A percentile compares a stretch with the other conserved stretches of the same genome.
phyloP scores from a whole-genome alignment of 257 asterid species.

The Jacaranda copaia region DNA sequence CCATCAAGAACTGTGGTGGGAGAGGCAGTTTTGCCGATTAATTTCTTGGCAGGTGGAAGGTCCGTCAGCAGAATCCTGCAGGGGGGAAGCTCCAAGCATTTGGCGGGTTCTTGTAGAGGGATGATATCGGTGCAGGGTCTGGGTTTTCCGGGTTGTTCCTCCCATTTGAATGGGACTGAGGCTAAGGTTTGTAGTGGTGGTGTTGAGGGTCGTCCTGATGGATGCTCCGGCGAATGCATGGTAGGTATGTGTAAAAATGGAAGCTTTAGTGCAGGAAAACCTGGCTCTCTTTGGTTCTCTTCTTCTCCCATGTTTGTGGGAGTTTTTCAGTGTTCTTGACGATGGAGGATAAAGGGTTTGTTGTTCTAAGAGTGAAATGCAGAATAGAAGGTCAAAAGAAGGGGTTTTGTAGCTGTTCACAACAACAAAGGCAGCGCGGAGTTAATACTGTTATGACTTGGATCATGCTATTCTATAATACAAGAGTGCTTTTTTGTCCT shows the following conservation, averaged over 20 bases:
- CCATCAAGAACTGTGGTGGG: slow-evolving; percentile 74
- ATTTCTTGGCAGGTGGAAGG: slow-evolving; percentile 20
- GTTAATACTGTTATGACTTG: neutral
- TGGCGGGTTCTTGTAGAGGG: slow-evolving; percentile 44
- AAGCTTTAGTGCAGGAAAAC: slow-evolving; percentile 47
- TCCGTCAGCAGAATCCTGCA: slow-evolving; percentile 28
- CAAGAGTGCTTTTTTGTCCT: neutral
- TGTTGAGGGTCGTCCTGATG: slow-evolving; percentile 51
- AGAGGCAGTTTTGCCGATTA: slow-evolving; percentile 53
- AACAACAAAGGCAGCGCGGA: neutral
- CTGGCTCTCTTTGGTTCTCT: slow-evolving; percentile 18
- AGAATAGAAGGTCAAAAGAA: neutral
- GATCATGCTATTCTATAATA: slow-evolving; percentile 7
- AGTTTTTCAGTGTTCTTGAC: neutral
- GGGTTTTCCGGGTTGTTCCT: slow-evolving; percentile 82
- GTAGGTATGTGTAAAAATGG: slow-evolving; percentile 38
- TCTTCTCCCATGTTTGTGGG: slow-evolving; percentile 42
- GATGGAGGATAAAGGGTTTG: neutral
- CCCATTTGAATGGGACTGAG: slow-evolving; percentile 86
- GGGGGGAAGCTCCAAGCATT: slow-evolving; percentile 71
- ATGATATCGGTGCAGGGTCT: slow-evolving; percentile 52
- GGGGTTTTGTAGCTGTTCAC: neutral
- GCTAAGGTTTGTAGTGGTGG: slow-evolving; percentile 63
- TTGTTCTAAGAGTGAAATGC: neutral
- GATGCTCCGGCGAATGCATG: slow-evolving; percentile 54